Evolutionary conservation across 2,329 filamentous ascomycete genomes (phyloP).

Genomic region (Pyrenochaeta sp.): DNA sequence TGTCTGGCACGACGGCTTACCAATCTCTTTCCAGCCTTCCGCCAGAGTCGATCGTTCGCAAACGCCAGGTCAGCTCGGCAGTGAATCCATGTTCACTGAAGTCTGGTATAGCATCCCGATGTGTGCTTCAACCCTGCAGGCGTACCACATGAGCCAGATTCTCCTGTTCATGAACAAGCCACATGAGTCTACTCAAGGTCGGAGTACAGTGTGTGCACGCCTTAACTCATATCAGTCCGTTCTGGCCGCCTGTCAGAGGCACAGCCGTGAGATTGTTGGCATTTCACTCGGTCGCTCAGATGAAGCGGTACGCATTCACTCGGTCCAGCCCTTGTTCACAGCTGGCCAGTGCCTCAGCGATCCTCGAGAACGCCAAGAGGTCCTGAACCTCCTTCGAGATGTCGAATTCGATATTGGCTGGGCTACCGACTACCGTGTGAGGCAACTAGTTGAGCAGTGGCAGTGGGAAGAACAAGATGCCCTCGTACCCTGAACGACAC

Average conservation of each 20-base stretch:
- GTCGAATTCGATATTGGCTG: constrained; percentile 71
- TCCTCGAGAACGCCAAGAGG: constrained; percentile 61
- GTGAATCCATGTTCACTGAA: constrained; percentile 59
- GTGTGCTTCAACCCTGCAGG: constrained; percentile 72
- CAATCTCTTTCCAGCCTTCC: constrained; percentile 66
- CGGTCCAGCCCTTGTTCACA: constrained; percentile 68
- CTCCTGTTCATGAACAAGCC: constrained; percentile 69
- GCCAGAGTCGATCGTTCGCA: constrained; percentile 56
- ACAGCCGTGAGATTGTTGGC: constrained; percentile 69
- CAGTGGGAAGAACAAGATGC: constrained; percentile 43
- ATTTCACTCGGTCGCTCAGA: constrained; percentile 66
- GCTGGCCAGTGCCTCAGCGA: constrained; percentile 68
- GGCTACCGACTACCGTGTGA: constrained; percentile 68
- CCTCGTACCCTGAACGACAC: constrained; percentile 25
- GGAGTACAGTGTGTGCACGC: constrained; percentile 62
- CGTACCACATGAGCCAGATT: constrained; percentile 71
- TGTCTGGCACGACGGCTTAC: constrained; percentile 66
- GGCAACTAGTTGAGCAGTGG: constrained; percentile 62
- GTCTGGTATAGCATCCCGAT: constrained; percentile 71
- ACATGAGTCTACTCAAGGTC: constrained; percentile 62
- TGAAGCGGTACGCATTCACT: constrained; percentile 65
- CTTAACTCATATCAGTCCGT: constrained; percentile 66
- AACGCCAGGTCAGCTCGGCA: constrained; percentile 34
- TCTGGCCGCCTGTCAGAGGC: constrained; percentile 62
- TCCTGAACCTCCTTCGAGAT: constrained; percentile 64